Percentiles rank a stretch among this genome's conserved stretches.
Evolutionary conservation across 495 filamentous ascomycete species (phyloP).

Genomic region (Elasticomyces elasticus): DNA sequence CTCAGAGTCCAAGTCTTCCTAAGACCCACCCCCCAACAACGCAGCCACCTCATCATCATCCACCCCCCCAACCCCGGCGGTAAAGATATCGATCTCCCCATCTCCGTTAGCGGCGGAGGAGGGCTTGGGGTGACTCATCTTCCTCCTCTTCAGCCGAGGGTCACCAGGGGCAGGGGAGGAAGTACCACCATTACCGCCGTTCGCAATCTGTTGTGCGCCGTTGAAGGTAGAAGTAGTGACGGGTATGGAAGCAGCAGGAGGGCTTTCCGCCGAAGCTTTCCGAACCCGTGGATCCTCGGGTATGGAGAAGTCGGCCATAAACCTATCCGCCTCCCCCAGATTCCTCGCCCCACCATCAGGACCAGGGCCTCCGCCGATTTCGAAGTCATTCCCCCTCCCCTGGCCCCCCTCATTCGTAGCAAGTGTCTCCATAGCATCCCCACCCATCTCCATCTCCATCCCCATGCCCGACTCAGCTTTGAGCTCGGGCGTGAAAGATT

Average conservation of each 20-base stretch:
- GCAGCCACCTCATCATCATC: slow-evolving; percentile 21
- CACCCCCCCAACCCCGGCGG: slow-evolving; percentile 1
- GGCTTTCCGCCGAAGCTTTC: slow-evolving; percentile 9
- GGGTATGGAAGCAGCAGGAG: background rate
- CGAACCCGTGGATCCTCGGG: slow-evolving; percentile 3
- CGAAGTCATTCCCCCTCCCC: no score
- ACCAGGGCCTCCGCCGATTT: no score
- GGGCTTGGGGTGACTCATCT: slow-evolving; percentile 27
- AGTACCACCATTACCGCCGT: no score
- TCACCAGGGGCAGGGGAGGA: slow-evolving; percentile 11
- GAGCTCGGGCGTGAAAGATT: slow-evolving; percentile 25
- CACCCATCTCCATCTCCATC: background rate
- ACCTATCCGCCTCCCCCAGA: no score
- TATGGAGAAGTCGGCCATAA: no score
- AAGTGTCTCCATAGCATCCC: background rate
- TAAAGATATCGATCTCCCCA: slow-evolving; percentile 10
- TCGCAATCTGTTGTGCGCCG: no score
- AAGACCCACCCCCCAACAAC: no score
- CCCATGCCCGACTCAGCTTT: background rate
- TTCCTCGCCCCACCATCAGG: background rate
- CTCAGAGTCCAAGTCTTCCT: no score
- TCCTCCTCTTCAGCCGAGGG: slow-evolving; percentile 54
- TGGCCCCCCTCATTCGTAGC: no score
- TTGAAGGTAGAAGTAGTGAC: background rate
- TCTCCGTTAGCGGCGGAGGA: background rate